Conservation (phyloP, 2,329 filamentous ascomycete species). For the Lasiodiplodia sp. region DNA sequence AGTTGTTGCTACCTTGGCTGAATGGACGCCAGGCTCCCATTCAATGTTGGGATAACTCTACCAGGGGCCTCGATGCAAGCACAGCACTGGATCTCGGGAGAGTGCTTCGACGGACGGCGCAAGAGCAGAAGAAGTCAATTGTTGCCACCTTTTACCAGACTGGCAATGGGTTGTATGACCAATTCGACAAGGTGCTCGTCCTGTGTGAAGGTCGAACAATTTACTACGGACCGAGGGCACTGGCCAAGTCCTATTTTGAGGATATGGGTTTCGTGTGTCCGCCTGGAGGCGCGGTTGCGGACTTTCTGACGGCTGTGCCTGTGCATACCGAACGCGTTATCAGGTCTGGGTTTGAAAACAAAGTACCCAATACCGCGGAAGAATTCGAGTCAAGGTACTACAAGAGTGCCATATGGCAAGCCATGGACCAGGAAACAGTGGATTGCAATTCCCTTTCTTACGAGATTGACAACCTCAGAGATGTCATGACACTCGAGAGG, state of each 20-base stretch:
- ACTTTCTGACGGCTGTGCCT: not conserved
- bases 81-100: too few species aligned
- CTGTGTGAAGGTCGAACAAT: slow-evolving; percentile 81
- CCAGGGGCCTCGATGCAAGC: too few species aligned
- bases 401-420: slow-evolving; percentile 17
- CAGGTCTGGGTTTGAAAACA: not conserved
- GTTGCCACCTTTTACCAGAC: slow-evolving; percentile 49
- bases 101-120: too few species aligned
- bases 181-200: slow-evolving; percentile 77
- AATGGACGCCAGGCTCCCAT: too few species aligned
- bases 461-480: too few species aligned
- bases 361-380: slow-evolving; percentile 54
- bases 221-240: slow-evolving; percentile 70
- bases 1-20: too few species aligned
- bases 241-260: slow-evolving; percentile 71
- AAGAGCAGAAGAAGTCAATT: too few species aligned
- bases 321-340: not conserved
- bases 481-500: too few species aligned
- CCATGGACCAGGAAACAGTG: too few species aligned
- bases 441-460: too few species aligned
- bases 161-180: slow-evolving; percentile 61
- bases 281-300: slow-evolving; percentile 33
- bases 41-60: too few species aligned
- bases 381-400: slow-evolving; percentile 47
- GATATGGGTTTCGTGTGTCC: slow-evolving; percentile 74